Evolutionary conservation across 352 stramenopile species (phyloP).

Genomic region (Globisporangium solare): DNA sequence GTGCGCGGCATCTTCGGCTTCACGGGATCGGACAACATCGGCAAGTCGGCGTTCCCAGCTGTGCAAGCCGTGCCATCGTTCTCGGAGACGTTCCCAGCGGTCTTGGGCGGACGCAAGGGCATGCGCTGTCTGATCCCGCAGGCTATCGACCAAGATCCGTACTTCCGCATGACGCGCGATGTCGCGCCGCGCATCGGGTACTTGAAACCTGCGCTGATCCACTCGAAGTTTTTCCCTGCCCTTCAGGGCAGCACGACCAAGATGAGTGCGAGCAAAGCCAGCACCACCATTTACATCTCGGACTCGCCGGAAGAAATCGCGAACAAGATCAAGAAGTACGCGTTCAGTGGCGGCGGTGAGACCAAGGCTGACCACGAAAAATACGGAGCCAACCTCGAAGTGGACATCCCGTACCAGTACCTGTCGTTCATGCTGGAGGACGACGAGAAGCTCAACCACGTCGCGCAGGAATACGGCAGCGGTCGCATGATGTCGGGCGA

Average conservation of each 20-base stretch:
- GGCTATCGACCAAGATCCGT: constrained; percentile 99
- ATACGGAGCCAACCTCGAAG: constrained; percentile 97
- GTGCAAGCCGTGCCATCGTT: constrained; percentile 98
- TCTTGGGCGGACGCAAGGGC: constrained; percentile 82
- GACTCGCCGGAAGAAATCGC: constrained; percentile 96
- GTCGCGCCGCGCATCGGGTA: constrained; percentile 97
- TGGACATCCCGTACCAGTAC: constrained; percentile 99
- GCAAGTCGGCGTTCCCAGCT: constrained; percentile 98
- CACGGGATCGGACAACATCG: constrained; percentile 97
- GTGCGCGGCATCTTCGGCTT: constrained; percentile 99
- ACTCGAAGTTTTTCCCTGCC: constrained; percentile 99
- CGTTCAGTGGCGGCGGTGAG: constrained; percentile 93
- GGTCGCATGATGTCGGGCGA: constrained; percentile 96
- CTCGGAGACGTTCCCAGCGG: constrained; percentile 94
- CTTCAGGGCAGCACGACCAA: constrained; percentile 97
- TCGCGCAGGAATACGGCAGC: constrained; percentile 94
- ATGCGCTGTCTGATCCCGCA: constrained; percentile 99
- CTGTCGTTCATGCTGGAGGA: constrained; percentile 99
- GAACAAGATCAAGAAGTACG: constrained; percentile 88
- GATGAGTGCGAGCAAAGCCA: constrained; percentile 97
- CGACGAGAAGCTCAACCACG: constrained; percentile 93
- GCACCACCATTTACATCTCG: constrained; percentile 99
- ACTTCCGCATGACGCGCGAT: constrained; percentile 99
- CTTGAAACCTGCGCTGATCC: constrained; percentile 96
- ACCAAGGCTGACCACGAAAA: constrained; percentile 98